Conservation (phyloP, 2,329 filamentous ascomycete genomes). For the Penicillium aurantiogriseum region DNA sequence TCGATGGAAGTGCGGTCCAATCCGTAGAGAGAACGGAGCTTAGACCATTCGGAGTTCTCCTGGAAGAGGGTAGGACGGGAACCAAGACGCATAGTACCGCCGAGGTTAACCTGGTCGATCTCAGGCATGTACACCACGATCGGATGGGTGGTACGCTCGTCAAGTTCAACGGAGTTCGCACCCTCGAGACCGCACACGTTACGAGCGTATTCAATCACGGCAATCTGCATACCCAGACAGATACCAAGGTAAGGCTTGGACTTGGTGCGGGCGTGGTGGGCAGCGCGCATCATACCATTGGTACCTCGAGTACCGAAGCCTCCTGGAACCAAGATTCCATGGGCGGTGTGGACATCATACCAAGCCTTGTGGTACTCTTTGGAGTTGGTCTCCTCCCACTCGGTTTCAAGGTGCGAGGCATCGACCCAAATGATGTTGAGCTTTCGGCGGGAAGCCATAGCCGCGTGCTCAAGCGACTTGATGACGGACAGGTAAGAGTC, state of each 20-base stretch:
- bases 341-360: conserved; percentile 71
- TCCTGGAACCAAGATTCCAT: conserved; percentile 57
- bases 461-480: conserved; percentile 58
- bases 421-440: conserved; percentile 72
- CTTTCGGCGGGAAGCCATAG: conserved; percentile 16
- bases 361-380: conserved; percentile 81
- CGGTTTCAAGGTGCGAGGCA: conserved; percentile 74
- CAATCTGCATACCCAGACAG: conserved; percentile 88
- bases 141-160: conserved; percentile 59
- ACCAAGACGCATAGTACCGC: conserved; percentile 84
- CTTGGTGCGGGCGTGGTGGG: conserved; percentile 79
- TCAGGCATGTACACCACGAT: conserved; percentile 93
- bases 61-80: conserved; percentile 74
- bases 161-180: conserved; percentile 58
- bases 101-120: conserved; percentile 68
- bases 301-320: conserved; percentile 81
- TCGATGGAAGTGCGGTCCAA: conserved; percentile 49
- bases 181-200: conserved; percentile 65
- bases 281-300: conserved; percentile 83
- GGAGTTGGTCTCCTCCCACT: conserved; percentile 66
- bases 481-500: conserved; percentile 82
- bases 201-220: conserved; percentile 83
- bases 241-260: conserved; percentile 82
- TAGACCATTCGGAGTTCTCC: conserved; percentile 70
- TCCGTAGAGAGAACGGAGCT: conserved; percentile 72